A percentile compares a stretch with the other conserved stretches of the same genome.
Evolutionary conservation across 2,329 filamentous ascomycete genomes (phyloP).

Genomic region (Fusarium virguliforme): DNA sequence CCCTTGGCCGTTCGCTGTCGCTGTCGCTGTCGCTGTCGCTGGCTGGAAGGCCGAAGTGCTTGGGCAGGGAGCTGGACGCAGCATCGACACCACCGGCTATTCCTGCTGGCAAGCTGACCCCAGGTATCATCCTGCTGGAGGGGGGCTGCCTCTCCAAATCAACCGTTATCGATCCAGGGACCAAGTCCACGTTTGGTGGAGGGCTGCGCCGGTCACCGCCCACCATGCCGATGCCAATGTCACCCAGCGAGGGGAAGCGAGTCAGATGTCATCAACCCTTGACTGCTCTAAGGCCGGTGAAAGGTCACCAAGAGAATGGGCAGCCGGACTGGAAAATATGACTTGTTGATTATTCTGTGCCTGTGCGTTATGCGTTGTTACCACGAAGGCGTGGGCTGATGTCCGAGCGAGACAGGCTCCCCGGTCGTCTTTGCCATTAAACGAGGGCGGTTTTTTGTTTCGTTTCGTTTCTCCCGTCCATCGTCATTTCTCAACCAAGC

Average conservation of each 20-base stretch:
- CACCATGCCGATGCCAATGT: slow-evolving; percentile 3
- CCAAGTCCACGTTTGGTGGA: slow-evolving; percentile 1
- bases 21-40: background rate
- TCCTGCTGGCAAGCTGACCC: slow-evolving; percentile 3
- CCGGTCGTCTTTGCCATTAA: slow-evolving; percentile 26
- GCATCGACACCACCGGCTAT: background rate
- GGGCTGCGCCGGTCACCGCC: slow-evolving; percentile 5
- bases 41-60: background rate
- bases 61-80: background rate
- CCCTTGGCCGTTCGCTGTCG: background rate
- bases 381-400: slow-evolving; percentile 37
- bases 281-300: slow-evolving; percentile 8
- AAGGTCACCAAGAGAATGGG: slow-evolving; percentile 11
- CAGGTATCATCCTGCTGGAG: slow-evolving; percentile 1
- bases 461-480: slow-evolving; percentile 38
- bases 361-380: slow-evolving; percentile 38
- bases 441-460: slow-evolving; percentile 39
- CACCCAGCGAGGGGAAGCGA: slow-evolving; percentile 22
- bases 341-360: slow-evolving; percentile 22
- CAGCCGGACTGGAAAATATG: slow-evolving; percentile 16
- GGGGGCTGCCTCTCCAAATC: background rate
- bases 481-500: slow-evolving; percentile 16
- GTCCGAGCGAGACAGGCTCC: slow-evolving; percentile 33
- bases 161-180: background rate
- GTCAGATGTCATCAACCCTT: slow-evolving; percentile 29